phyloP scores from a whole-genome alignment of 495 filamentous ascomycete species.

The Copromyces sp. region DNA sequence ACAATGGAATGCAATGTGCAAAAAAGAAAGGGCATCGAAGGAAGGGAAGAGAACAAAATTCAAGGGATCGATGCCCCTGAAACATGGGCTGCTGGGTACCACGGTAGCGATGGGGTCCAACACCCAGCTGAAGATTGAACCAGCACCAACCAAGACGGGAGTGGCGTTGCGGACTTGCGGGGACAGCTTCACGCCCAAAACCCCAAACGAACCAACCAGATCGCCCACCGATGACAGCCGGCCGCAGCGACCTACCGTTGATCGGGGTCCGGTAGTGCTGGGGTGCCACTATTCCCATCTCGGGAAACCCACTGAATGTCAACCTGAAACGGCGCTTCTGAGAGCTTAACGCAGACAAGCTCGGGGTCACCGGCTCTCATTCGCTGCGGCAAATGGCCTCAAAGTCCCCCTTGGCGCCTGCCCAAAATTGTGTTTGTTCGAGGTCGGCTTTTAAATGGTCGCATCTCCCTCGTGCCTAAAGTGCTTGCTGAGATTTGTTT shows the following conservation, averaged over 20 bases:
- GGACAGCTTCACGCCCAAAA: background rate
- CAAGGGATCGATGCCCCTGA: slow-evolving; percentile 1
- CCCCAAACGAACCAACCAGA: slow-evolving; percentile 3
- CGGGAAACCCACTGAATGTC: background rate
- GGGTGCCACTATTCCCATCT: background rate
- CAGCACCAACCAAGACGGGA: background rate
- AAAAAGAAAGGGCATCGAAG: background rate
- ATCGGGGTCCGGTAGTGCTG: background rate
- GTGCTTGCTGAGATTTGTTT: background rate
- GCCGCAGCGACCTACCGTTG: background rate
- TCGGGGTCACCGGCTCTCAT: background rate
- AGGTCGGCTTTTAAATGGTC: background rate
- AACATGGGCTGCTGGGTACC: background rate
- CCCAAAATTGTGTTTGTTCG: background rate
- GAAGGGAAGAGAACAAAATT: background rate
- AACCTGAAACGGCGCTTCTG: slow-evolving; percentile 19
- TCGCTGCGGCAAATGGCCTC: background rate
- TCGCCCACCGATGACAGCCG: background rate
- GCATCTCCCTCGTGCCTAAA: too few relatives aligned
- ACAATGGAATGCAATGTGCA: background rate
- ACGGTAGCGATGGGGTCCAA: background rate
- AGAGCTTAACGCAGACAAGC: slow-evolving; percentile 6
- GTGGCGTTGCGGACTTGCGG: background rate
- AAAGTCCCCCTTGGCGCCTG: slow-evolving; percentile 3
- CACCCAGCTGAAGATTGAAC: background rate